phyloP scores from a whole-genome alignment of 495 filamentous ascomycete genomes.

The Bombardia bombarda region DNA sequence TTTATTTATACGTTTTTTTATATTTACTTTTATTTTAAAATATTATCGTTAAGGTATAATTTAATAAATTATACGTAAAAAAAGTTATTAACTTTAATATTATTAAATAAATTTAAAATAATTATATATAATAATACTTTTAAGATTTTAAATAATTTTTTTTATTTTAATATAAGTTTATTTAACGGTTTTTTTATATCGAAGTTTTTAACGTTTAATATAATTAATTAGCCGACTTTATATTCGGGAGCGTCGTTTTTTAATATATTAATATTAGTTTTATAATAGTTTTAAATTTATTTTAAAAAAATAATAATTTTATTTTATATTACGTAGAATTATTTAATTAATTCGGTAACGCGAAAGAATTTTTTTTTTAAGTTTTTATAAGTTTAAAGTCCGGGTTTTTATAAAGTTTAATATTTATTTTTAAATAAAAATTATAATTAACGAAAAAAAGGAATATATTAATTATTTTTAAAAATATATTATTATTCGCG shows the following conservation, averaged over 20 bases:
- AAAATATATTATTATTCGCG: too few species aligned
- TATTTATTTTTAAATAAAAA: neutral
- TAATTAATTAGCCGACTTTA: too few species aligned
- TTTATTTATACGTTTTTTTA: neutral
- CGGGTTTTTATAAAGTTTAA: neutral
- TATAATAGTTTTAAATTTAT: neutral
- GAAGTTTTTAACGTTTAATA: neutral
- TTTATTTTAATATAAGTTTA: neutral
- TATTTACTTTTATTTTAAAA: neutral
- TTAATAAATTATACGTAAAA: too few species aligned
- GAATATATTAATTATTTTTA: neutral
- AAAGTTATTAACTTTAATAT: neutral
- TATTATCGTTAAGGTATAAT: neutral
- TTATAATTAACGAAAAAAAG: neutral
- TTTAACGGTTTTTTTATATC: neutral
- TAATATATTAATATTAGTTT: too few species aligned
- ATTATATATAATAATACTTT: neutral
- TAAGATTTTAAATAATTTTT: neutral
- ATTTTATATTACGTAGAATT: too few species aligned
- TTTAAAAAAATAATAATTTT: neutral
- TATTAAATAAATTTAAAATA: neutral
- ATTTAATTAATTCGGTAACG: too few species aligned
- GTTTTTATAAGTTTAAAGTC: too few species aligned
- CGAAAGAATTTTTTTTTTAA: too few species aligned
- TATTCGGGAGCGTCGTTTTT: too few species aligned